Evolutionary conservation across 257 asterid genomes (phyloP).

Genomic region (Jasminum sambac): DNA sequence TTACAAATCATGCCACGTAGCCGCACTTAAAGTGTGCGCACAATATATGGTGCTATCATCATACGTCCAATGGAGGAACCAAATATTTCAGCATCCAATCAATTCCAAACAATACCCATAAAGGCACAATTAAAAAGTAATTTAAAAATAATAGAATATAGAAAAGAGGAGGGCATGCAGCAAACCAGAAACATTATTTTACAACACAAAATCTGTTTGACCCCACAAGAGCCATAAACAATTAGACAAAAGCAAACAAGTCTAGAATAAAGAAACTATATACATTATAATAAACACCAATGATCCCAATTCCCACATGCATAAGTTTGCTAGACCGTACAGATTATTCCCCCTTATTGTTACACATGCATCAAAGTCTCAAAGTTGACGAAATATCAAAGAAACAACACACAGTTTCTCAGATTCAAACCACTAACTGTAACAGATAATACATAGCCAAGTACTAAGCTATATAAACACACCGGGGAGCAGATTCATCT

Average conservation of each 20-base stretch:
- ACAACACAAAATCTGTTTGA: slow-evolving; percentile 29
- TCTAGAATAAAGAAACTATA: slow-evolving; percentile 31
- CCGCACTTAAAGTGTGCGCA: too few relatives aligned
- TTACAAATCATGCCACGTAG: too few relatives aligned
- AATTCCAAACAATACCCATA: neutral
- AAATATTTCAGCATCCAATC: neutral
- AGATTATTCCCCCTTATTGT: slow-evolving; percentile 38
- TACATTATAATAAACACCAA: slow-evolving; percentile 39
- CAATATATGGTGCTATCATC: too few relatives aligned
- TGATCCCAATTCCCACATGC: slow-evolving; percentile 31
- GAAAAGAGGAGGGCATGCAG: slow-evolving; percentile 8
- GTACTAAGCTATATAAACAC: slow-evolving; percentile 10
- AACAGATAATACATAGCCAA: slow-evolving; percentile 22
- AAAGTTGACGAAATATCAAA: slow-evolving; percentile 27
- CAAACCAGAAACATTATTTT: slow-evolving; percentile 34
- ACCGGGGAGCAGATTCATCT: slow-evolving; percentile 28
- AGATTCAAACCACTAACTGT: slow-evolving; percentile 27
- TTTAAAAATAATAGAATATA: neutral
- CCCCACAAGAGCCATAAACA: slow-evolving; percentile 21
- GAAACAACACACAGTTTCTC: slow-evolving; percentile 21
- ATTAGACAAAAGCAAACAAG: slow-evolving; percentile 19
- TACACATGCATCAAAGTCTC: slow-evolving; percentile 28
- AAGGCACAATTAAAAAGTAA: neutral
- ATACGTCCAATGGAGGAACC: neutral
- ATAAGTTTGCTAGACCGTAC: slow-evolving; percentile 27